A percentile compares a stretch with the other conserved stretches of the same genome.
These are phyloP conservation scores for Sporothrix pseudoabietina DNA, from an alignment of 2,329 filamentous ascomycete genomes.

Conservation along the genomic window DNA sequence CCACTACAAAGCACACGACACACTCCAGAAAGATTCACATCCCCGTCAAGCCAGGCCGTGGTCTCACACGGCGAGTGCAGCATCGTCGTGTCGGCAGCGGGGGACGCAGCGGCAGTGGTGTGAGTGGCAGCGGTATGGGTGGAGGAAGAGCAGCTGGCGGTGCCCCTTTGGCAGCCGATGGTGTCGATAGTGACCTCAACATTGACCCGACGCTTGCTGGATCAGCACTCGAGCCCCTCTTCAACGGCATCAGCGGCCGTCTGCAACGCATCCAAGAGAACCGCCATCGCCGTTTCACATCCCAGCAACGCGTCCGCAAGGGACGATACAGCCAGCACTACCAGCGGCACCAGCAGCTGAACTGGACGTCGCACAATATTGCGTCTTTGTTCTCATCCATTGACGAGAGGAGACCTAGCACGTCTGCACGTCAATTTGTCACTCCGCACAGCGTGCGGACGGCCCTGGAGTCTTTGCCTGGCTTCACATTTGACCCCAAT, in stretches of 20 bases:
- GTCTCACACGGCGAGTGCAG: not conserved
- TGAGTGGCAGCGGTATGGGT: not conserved
- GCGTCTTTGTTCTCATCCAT: not conserved
- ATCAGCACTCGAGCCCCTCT: not conserved
- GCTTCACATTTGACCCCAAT: not conserved
- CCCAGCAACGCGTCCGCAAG: not conserved
- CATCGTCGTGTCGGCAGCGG: not conserved
- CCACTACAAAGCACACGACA: not conserved
- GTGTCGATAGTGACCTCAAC: not conserved
- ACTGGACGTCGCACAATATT: not conserved
- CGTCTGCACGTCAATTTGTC: not conserved
- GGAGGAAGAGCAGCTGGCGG: not conserved
- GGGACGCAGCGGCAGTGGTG: slow-evolving; percentile 1
- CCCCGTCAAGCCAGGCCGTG: not conserved
- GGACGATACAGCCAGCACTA: not conserved
- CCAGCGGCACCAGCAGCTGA: not conserved
- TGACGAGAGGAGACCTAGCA: not conserved
- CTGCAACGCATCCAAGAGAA: not conserved
- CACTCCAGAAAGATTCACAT: not conserved
- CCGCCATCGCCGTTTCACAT: not conserved
- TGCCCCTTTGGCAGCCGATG: not conserved
- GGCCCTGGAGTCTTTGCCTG: not conserved
- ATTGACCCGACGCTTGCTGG: not conserved
- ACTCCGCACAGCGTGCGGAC: slow-evolving; percentile 16
- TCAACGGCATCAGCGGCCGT: not conserved